These are phyloP conservation scores for Ophiobolus disseminans DNA, from an alignment of 2,329 filamentous ascomycete genomes.

Conservation along the genomic window DNA sequence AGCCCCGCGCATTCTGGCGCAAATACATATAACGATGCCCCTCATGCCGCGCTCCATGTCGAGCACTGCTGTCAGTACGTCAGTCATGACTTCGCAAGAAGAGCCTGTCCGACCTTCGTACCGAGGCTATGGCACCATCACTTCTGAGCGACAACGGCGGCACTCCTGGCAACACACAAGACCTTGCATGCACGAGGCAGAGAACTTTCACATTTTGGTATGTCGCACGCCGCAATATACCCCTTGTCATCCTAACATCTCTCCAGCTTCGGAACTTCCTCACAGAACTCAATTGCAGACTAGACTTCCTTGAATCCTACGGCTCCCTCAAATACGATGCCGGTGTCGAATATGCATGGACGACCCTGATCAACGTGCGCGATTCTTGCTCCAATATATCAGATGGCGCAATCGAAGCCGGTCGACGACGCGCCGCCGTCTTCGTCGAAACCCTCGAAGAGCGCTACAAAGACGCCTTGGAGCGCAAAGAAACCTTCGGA, in stretches of 20 bases:
- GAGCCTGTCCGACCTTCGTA: constrained; percentile 48
- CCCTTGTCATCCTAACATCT: constrained; percentile 21
- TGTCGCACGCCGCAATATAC: constrained; percentile 3
- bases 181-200: constrained; percentile 54
- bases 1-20: constrained; percentile 24
- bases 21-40: constrained; percentile 29
- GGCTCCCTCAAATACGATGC: constrained; percentile 83
- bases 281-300: constrained; percentile 80
- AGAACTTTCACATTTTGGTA: constrained; percentile 57
- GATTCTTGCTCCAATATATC: constrained; percentile 89
- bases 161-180: constrained; percentile 57
- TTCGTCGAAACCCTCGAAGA: constrained; percentile 92
- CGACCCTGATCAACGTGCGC: constrained; percentile 84
- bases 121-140: constrained; percentile 48
- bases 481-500: constrained; percentile 83
- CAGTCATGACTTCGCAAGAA: constrained; percentile 50
- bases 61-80: constrained; percentile 35
- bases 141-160: constrained; percentile 48
- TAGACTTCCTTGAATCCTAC: constrained; percentile 89
- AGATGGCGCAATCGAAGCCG: constrained; percentile 86
- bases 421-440: constrained; percentile 81
- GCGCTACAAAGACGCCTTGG: constrained; percentile 84
- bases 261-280: constrained; percentile 78
- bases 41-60: constrained; percentile 32
- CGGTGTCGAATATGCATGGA: constrained; percentile 83